Percentiles rank a stretch among this genome's conserved stretches.
These are phyloP conservation scores for Chaetomidium leptoderma DNA, from an alignment of 495 filamentous ascomycete species.

Conservation along the genomic window DNA sequence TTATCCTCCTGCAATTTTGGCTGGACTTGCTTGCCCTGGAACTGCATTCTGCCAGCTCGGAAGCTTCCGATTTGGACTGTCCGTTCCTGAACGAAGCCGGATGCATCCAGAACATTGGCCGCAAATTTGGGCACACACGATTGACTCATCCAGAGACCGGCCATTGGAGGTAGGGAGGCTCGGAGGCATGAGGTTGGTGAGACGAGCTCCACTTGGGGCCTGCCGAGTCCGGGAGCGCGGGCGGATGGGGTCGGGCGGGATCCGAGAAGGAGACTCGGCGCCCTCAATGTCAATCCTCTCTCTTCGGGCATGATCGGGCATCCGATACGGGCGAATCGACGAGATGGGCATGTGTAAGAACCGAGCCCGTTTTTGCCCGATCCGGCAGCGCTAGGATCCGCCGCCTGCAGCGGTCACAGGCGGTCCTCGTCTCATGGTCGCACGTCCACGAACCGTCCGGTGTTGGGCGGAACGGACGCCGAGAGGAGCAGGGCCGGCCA, in stretches of 20 bases:
- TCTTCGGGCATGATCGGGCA: constrained; percentile 6
- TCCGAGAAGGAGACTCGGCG: constrained; percentile 4
- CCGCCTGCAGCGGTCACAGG: not conserved
- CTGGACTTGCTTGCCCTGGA: constrained; percentile 2
- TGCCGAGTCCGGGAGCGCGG: constrained; percentile 10
- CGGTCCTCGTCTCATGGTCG: not conserved
- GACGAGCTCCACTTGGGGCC: not conserved
- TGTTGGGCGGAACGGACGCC: not conserved
- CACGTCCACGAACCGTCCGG: not conserved
- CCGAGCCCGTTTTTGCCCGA: not conserved
- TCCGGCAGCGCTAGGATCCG: not conserved
- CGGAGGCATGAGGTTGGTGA: constrained; percentile 8
- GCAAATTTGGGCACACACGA: constrained; percentile 2
- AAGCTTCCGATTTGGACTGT: not conserved
- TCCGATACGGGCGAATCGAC: constrained; percentile 4
- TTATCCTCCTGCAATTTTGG: not conserved
- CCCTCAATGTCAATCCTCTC: not conserved
- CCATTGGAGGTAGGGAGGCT: not conserved
- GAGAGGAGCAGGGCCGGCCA: not conserved
- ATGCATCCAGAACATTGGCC: constrained; percentile 5
- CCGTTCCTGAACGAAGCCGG: not conserved
- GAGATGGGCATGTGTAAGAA: not conserved
- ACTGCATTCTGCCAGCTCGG: constrained; percentile 2
- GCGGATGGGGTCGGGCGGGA: not conserved
- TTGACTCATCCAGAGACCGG: not conserved